Conservation (phyloP, 495 filamentous ascomycete genomes). For the Parathielavia hyrcaniae region DNA sequence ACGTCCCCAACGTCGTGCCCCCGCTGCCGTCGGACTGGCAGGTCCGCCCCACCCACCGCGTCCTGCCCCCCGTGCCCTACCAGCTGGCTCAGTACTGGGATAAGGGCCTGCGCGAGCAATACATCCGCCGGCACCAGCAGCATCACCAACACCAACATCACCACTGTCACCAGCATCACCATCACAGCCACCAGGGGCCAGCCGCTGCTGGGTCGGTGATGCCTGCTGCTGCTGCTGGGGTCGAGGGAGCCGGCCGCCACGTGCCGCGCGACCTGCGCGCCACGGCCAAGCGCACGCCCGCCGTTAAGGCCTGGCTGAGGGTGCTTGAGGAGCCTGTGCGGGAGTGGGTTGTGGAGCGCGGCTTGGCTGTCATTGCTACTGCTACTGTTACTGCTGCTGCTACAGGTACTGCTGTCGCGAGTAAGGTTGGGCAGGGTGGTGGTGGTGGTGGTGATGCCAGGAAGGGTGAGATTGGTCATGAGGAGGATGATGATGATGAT, state of each 20-base stretch:
- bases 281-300: conserved; percentile 44
- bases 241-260: no score
- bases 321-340: conserved; percentile 46
- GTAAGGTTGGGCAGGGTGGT: conserved; percentile 1
- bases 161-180: conserved; percentile 17
- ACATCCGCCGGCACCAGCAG: background rate
- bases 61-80: conserved; percentile 70
- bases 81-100: conserved; percentile 87
- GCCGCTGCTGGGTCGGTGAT: background rate
- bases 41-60: conserved; percentile 68
- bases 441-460: conserved; percentile 17
- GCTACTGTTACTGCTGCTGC: background rate
- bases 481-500: no score
- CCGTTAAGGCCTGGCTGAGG: conserved; percentile 43
- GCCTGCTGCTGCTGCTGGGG: conserved; percentile 25
- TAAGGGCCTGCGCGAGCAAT: conserved; percentile 48
- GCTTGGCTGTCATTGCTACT: conserved; percentile 16
- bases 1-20: conserved; percentile 79
- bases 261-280: conserved; percentile 56
- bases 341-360: conserved; percentile 39
- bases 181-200: conserved; percentile 22
- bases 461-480: conserved; percentile 39
- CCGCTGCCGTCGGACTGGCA: conserved; percentile 77
- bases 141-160: conserved; percentile 20
- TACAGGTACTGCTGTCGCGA: background rate